A percentile compares a stretch with the other conserved stretches of the same genome.
Evolutionary conservation across 805 yeast genomes (phyloP).

Genomic region (Wickerhamomyces alni): DNA sequence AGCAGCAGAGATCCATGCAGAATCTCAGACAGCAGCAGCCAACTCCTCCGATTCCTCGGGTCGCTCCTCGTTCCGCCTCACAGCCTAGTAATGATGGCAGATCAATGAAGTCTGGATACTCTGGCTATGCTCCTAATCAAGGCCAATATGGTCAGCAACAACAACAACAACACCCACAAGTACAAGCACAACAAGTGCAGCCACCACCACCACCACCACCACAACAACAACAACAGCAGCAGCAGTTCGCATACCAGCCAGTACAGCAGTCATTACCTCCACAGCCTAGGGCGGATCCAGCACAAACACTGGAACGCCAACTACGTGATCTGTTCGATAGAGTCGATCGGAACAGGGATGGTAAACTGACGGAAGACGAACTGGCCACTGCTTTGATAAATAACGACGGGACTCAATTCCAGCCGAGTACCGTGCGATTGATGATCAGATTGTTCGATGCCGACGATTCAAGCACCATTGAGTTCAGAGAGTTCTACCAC

Average conservation of each 20-base stretch:
- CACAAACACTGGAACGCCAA: conserved; percentile 34
- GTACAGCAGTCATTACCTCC: neutral
- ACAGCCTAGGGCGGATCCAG: conserved; percentile 8
- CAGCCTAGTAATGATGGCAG: too few species aligned
- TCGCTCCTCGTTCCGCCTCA: conserved; percentile 1
- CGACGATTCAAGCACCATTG: conserved; percentile 36
- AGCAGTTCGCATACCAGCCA: neutral
- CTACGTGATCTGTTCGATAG: conserved; percentile 45
- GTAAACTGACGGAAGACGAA: conserved; percentile 50
- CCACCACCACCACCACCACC: neutral
- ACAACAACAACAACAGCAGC: conserved; percentile 3
- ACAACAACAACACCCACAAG: conserved; percentile 3
- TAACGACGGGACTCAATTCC: conserved; percentile 58
- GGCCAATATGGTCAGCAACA: neutral
- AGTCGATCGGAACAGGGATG: conserved; percentile 49
- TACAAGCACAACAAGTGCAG: conserved; percentile 1
- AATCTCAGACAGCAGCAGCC: neutral
- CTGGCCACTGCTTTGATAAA: conserved; percentile 53
- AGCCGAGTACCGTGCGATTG: conserved; percentile 50
- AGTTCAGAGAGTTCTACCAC: conserved; percentile 58
- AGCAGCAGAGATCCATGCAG: neutral
- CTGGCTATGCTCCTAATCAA: too few species aligned
- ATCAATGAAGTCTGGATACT: too few species aligned
- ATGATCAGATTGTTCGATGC: conserved; percentile 62
- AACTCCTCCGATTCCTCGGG: neutral